phyloP scores from a whole-genome alignment of 2,329 filamentous ascomycete species.

The Cucurbitaria berberidis region DNA sequence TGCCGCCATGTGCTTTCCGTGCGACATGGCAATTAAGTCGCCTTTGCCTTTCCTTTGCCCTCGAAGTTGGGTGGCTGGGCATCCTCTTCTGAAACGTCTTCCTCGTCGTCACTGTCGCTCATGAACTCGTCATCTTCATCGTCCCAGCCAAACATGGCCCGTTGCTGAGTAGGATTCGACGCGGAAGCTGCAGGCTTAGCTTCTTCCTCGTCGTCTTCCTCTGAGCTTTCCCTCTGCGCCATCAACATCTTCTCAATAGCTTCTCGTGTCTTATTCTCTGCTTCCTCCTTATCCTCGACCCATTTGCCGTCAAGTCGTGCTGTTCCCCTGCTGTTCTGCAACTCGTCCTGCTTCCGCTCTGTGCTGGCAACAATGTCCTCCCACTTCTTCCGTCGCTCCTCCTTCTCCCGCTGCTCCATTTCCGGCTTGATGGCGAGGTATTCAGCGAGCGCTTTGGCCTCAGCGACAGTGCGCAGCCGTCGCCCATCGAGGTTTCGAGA shows the following conservation, averaged over 20 bases:
- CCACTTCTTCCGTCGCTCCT: slow-evolving; percentile 83
- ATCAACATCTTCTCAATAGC: slow-evolving; percentile 65
- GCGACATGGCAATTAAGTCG: slow-evolving; percentile 9
- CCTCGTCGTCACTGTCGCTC: slow-evolving; percentile 56
- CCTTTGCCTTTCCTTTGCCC: slow-evolving; percentile 55
- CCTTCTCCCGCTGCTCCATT: slow-evolving; percentile 94
- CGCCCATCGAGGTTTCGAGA: slow-evolving; percentile 93
- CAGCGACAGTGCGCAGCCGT: slow-evolving; percentile 86
- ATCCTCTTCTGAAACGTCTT: slow-evolving; percentile 47
- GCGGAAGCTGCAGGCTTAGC: slow-evolving; percentile 30
- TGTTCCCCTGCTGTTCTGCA: slow-evolving; percentile 73
- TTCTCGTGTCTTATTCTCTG: slow-evolving; percentile 79
- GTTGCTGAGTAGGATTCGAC: slow-evolving; percentile 44
- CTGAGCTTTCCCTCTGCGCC: slow-evolving; percentile 53
- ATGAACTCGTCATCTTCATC: slow-evolving; percentile 67
- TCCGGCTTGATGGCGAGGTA: slow-evolving; percentile 95
- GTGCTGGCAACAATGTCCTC: slow-evolving; percentile 85
- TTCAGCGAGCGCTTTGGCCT: slow-evolving; percentile 93
- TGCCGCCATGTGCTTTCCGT: neutral
- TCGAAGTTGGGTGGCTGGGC: slow-evolving; percentile 33
- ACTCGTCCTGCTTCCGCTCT: slow-evolving; percentile 82
- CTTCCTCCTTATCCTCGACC: slow-evolving; percentile 94
- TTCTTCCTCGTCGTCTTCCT: slow-evolving; percentile 39
- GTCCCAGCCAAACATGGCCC: slow-evolving; percentile 76
- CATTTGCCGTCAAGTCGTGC: slow-evolving; percentile 81